These are phyloP conservation scores for Aspergillus fumigatiaffinis DNA, from an alignment of 2,329 filamentous ascomycete genomes.

Conservation along the genomic window DNA sequence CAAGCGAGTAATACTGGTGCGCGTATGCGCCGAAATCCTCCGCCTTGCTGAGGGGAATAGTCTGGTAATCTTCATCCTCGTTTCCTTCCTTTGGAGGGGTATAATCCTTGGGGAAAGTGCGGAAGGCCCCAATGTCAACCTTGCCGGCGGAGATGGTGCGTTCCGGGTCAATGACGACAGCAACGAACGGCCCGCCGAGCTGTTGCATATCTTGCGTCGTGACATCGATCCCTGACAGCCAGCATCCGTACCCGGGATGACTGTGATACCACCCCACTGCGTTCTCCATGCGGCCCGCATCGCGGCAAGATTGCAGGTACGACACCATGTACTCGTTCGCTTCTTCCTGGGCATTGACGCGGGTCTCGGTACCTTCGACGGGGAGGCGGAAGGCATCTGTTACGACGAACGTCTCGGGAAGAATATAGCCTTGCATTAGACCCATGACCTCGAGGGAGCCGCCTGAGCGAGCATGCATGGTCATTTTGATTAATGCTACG, in stretches of 20 bases:
- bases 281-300: constrained; percentile 79
- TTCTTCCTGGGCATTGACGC: constrained; percentile 92
- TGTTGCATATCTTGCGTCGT: constrained; percentile 83
- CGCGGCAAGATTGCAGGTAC: constrained; percentile 72
- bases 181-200: constrained; percentile 86
- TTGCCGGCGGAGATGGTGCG: constrained; percentile 91
- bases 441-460: constrained; percentile 95
- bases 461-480: constrained; percentile 96
- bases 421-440: constrained; percentile 92
- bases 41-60: constrained; percentile 84
- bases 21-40: constrained; percentile 94
- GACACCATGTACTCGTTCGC: constrained; percentile 96
- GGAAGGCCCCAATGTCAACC: constrained; percentile 95
- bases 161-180: constrained; percentile 94
- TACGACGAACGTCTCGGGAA: constrained; percentile 77
- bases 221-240: constrained; percentile 95
- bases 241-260: constrained; percentile 96
- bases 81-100: constrained; percentile 51
- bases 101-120: constrained; percentile 78
- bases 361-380: constrained; percentile 96
- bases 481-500: constrained; percentile 95
- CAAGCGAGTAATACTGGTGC: constrained; percentile 83
- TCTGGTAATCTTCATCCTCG: constrained; percentile 44
- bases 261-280: constrained; percentile 98
- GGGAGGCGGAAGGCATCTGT: constrained; percentile 92